phyloP scores from a whole-genome alignment of 2,329 filamentous ascomycete genomes.

The Myrmaecium sp. region DNA sequence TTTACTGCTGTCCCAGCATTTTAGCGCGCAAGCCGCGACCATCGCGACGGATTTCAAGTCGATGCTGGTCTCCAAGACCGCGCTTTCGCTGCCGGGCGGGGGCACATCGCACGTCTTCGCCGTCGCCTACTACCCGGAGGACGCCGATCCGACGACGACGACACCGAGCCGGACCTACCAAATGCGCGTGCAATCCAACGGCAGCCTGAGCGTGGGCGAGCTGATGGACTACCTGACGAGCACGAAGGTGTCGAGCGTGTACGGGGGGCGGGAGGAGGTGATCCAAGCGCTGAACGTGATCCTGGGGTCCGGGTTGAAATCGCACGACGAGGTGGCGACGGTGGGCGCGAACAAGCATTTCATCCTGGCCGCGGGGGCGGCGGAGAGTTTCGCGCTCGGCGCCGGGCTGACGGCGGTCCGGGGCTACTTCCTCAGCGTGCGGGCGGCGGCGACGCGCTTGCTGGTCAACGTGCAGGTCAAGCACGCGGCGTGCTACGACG shows the following conservation, averaged over 20 bases:
- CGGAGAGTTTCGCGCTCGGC: conserved; percentile 26
- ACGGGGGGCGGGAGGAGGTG: conserved; percentile 30
- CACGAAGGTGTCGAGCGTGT: conserved; percentile 17
- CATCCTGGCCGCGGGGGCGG: conserved; percentile 26
- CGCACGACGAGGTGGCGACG: conserved; percentile 22
- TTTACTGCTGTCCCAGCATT: conserved; percentile 23
- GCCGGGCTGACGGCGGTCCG: conserved; percentile 38
- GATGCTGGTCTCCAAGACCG: conserved; percentile 6
- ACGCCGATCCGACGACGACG: conserved; percentile 9
- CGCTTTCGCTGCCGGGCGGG: conserved; percentile 6
- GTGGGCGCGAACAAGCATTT: conserved; percentile 33
- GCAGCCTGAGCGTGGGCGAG: conserved; percentile 15
- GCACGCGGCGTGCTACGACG: conserved; percentile 39
- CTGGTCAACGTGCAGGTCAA: conserved; percentile 48
- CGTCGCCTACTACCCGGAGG: conserved; percentile 14
- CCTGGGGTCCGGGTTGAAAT: conserved; percentile 31
- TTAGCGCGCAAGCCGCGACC: conserved; percentile 1
- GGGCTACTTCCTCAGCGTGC: conserved; percentile 46
- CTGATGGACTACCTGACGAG: conserved; percentile 29
- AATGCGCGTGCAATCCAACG: conserved; percentile 10
- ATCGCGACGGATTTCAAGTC: conserved; percentile 13
- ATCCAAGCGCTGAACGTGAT: conserved; percentile 44
- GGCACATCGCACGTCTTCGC: conserved; percentile 7
- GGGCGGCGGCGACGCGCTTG: conserved; percentile 39
- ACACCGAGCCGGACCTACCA: conserved; percentile 9